phyloP scores from a whole-genome alignment of 352 stramenopile species.

The Pythium brassicae region DNA sequence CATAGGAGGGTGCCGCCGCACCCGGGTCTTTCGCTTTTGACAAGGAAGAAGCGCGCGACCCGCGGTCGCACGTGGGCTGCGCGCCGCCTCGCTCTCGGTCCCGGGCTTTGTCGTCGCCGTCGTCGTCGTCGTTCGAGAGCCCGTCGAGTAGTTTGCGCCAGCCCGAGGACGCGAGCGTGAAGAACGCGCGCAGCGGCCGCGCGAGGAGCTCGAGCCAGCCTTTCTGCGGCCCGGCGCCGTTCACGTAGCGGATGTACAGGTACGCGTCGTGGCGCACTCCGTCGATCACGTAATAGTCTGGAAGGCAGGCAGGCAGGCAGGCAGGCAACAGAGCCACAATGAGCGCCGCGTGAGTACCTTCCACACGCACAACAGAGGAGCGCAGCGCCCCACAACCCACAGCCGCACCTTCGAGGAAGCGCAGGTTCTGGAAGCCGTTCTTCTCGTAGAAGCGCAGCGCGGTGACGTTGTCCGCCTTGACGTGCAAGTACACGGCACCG shows the following conservation, averaged over 20 bases:
- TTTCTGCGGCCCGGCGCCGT: slow-evolving; percentile 50
- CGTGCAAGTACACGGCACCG: slow-evolving; percentile 94
- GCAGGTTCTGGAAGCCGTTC: slow-evolving; percentile 92
- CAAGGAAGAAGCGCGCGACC: slow-evolving; percentile 3
- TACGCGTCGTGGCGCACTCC: slow-evolving; percentile 76
- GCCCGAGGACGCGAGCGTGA: slow-evolving; percentile 61
- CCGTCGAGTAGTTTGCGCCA: slow-evolving; percentile 59
- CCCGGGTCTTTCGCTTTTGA: slow-evolving; percentile 9
- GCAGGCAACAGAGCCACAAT: too few relatives aligned
- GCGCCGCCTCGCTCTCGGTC: not conserved
- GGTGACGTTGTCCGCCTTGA: slow-evolving; percentile 94
- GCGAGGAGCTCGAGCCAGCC: slow-evolving; percentile 69
- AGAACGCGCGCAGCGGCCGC: slow-evolving; percentile 53
- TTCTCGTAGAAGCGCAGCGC: slow-evolving; percentile 96
- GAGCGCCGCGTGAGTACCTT: too few relatives aligned
- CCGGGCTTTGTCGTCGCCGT: not conserved
- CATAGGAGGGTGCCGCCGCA: not conserved
- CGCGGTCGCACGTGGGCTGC: too few relatives aligned
- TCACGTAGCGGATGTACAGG: slow-evolving; percentile 85
- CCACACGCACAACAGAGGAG: too few relatives aligned
- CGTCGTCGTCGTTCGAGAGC: slow-evolving; percentile 35
- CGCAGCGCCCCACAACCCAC: slow-evolving; percentile 3
- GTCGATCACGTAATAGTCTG: slow-evolving; percentile 88
- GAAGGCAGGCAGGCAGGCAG: too few relatives aligned
- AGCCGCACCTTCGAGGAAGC: slow-evolving; percentile 84